Percentiles rank a stretch among this genome's conserved stretches.
These are phyloP conservation scores for Kurtzmaniella quercitrusa DNA, from an alignment of 1,139 yeast genomes.

Conservation along the genomic window DNA sequence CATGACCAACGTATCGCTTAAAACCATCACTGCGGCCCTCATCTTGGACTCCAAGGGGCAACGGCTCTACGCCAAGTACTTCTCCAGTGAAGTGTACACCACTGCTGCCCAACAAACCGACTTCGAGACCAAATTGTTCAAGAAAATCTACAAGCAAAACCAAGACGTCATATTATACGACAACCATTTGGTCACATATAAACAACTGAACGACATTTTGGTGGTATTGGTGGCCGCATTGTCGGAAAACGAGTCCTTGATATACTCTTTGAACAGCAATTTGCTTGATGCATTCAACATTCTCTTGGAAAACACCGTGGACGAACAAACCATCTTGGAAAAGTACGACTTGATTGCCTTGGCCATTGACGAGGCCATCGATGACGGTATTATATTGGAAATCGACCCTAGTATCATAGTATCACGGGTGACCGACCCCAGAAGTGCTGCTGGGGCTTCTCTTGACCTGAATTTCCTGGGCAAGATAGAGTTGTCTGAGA, in stretches of 20 bases:
- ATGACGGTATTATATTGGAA: conserved; percentile 88
- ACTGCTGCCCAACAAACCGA: conserved; percentile 61
- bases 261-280: conserved; percentile 75
- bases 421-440: conserved; percentile 83
- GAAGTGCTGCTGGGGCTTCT: conserved; percentile 46
- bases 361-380: conserved; percentile 88
- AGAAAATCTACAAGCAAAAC: conserved; percentile 74
- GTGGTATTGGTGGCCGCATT: conserved; percentile 67
- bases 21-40: conserved; percentile 72
- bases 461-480: conserved; percentile 51
- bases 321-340: conserved; percentile 73
- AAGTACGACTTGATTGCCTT: conserved; percentile 82
- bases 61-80: conserved; percentile 82
- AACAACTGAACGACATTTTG: conserved; percentile 75
- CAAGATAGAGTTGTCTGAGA: conserved; percentile 78
- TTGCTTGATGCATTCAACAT: conserved; percentile 78
- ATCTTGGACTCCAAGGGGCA: conserved; percentile 80
- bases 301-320: conserved; percentile 69
- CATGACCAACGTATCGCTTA: conserved; percentile 65
- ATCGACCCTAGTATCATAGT: conserved; percentile 85
- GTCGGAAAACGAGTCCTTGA: conserved; percentile 81
- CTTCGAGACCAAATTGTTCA: conserved; percentile 70
- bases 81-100: conserved; percentile 40
- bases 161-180: conserved; percentile 80
- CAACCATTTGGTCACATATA: conserved; percentile 74